These are phyloP conservation scores for Ailanthus altissimus DNA, from an alignment of 345 rosid genomes.

Conservation along the genomic window DNA sequence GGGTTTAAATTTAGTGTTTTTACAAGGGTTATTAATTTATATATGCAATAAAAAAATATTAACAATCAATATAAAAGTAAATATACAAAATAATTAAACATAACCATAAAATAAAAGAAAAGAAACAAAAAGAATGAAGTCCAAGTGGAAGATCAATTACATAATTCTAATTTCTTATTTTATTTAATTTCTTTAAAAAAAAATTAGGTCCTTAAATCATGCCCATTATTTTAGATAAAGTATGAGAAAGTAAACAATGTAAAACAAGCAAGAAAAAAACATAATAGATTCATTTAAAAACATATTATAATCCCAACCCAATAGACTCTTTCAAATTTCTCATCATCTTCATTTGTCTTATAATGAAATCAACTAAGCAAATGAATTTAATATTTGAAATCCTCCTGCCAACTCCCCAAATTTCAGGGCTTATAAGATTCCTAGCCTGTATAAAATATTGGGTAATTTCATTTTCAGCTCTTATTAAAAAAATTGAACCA, in stretches of 20 bases:
- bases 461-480: conserved; percentile 6
- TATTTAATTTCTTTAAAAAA: neutral
- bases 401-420: conserved; percentile 9
- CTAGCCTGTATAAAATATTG: neutral
- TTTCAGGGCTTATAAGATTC: conserved; percentile 11
- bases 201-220: neutral
- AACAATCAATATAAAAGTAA: no score
- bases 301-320: neutral
- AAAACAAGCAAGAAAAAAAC: neutral
- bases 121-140: no score
- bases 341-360: conserved; percentile 3
- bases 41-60: no score
- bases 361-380: conserved; percentile 5
- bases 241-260: neutral
- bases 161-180: no score
- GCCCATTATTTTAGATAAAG: neutral
- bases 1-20: no score
- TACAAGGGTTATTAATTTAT: no score
- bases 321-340: neutral
- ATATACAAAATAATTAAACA: no score
- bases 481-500: conserved; percentile 11
- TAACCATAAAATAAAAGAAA: no score
- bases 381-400: neutral
- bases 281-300: neutral
- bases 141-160: no score